These are phyloP conservation scores for Hypoxylon lienhwacheense DNA, from an alignment of 495 filamentous ascomycete genomes.

Conservation along the genomic window DNA sequence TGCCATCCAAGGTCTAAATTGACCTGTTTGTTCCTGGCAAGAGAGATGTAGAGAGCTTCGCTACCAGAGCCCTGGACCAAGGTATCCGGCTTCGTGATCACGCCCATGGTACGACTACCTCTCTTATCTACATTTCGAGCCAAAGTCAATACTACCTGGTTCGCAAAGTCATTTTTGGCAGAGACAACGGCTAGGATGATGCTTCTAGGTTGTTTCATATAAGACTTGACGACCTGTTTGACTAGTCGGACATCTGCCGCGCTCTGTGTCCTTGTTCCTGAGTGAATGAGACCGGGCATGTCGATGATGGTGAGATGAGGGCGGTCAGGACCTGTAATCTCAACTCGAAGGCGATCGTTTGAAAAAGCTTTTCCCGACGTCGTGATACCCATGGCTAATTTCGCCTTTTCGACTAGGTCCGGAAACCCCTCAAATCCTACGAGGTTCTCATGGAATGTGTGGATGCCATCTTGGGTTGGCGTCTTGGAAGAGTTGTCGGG, in stretches of 20 bases:
- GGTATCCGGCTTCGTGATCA: constrained; percentile 39
- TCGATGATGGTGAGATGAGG: constrained; percentile 66
- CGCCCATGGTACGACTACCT: constrained; percentile 55
- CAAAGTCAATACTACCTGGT: constrained; percentile 53
- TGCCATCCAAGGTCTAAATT: constrained; percentile 65
- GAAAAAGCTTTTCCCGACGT: constrained; percentile 50
- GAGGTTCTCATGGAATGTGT: constrained; percentile 33
- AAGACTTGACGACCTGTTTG: constrained; percentile 52
- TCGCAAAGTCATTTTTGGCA: constrained; percentile 53
- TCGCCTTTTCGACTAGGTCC: constrained; percentile 51
- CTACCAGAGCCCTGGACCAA: constrained; percentile 26
- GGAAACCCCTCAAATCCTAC: constrained; percentile 26
- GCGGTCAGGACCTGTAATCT: constrained; percentile 59
- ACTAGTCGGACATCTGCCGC: constrained; percentile 53
- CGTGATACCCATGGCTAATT: constrained; percentile 51
- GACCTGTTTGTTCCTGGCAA: constrained; percentile 55
- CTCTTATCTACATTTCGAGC: constrained; percentile 47
- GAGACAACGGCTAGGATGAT: constrained; percentile 64
- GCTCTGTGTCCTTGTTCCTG: constrained; percentile 45
- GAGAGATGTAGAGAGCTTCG: constrained; percentile 28
- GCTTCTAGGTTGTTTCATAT: constrained; percentile 58
- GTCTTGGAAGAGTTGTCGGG: constrained; percentile 38
- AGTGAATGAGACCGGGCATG: constrained; percentile 61
- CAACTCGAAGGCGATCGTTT: constrained; percentile 63
- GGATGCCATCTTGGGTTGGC: constrained; percentile 39